Base-by-base conservation (phyloP, 768 basidiomycete species). In the Calocybe cyanea region DNA sequence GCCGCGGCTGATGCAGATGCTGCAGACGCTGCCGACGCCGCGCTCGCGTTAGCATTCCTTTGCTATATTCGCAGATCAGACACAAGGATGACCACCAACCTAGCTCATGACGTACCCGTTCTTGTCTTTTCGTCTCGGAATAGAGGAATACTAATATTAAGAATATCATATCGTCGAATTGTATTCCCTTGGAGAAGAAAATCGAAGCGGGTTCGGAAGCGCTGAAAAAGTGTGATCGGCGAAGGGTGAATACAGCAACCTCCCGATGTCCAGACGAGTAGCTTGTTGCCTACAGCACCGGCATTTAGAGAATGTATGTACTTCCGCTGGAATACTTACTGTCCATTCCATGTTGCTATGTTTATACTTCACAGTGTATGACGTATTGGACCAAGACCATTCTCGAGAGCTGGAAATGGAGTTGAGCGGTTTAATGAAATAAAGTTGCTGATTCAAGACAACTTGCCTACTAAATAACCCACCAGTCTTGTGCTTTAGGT, bases 71-170 rank as follows among this genome's bases (percentile, higher is more conserved):
- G n/a, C n/a, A n/a, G n/a, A n/a, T n/a, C n/a, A n/a, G n/a, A n/a
- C n/a, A n/a, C n/a, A n/a, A n/a, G n/a, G n/a, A n/a, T n/a, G n/a
- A n/a, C n/a, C n/a, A n/a, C n/a, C n/a, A n/a, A n/a, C n/a, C n/a
- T n/a, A n/a, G n/a, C n/a, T n/a, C n/a, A n/a, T n/a, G n/a, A 28
- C 25, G 25, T 18, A 15, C 38, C 28, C 33, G 24, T 49, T 19
- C 24, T 38, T 23, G 35, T 18, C 28, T 32, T 17, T 41, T 52
- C 5, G 33, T 41, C 17, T 52, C 46, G n/a, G 46, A 52, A 30
- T 52, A 52, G 8, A 52, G 1, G 15, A 52, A 32, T 7, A 43
- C 38, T 1, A 52, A 28, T 4, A 48, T 52, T 33, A 52, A 20
- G 28, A 52, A 52, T 6, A 45, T 32, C 9, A 28, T 23, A 13